A percentile compares a stretch with the other conserved stretches of the same genome.
phyloP scores from a whole-genome alignment of 23 red algal species.

The Gracilariopsis chorda region DNA sequence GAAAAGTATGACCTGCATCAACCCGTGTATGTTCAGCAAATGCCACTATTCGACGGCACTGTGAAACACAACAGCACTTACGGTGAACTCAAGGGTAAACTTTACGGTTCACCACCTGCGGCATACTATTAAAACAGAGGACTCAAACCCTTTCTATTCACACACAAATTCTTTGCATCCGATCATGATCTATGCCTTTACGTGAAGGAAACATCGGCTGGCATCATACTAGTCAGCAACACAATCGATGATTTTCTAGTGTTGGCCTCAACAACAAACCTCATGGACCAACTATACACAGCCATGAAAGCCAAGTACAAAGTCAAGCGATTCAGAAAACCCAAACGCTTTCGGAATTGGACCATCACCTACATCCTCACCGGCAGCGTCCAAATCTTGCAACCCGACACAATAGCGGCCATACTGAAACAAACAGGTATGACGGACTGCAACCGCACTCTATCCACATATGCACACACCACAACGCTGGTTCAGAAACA shows the following conservation, averaged over 20 bases:
- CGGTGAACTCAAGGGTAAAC: neutral
- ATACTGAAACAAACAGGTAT: too few relatives aligned
- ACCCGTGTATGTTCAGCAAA: neutral
- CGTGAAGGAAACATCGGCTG: neutral
- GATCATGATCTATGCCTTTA: neutral
- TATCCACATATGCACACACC: too few relatives aligned
- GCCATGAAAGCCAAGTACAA: neutral
- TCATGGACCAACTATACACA: neutral
- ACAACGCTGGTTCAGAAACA: too few relatives aligned
- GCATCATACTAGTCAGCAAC: neutral
- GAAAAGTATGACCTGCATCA: neutral
- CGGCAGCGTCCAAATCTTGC: too few relatives aligned
- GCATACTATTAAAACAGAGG: neutral
- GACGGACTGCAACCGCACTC: too few relatives aligned
- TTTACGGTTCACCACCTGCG: neutral
- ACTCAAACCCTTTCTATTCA: neutral
- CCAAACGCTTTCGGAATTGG: neutral
- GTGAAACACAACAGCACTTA: neutral
- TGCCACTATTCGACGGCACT: neutral
- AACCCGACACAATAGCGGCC: too few relatives aligned
- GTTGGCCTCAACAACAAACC: neutral
- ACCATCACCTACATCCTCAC: too few relatives aligned
- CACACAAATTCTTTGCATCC: neutral
- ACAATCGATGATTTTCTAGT: neutral
- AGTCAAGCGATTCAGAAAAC: neutral